Percentiles rank a stretch among this genome's conserved stretches.
Conservation (phyloP, 805 yeast genomes). For the Nakazawaea peltata region DNA sequence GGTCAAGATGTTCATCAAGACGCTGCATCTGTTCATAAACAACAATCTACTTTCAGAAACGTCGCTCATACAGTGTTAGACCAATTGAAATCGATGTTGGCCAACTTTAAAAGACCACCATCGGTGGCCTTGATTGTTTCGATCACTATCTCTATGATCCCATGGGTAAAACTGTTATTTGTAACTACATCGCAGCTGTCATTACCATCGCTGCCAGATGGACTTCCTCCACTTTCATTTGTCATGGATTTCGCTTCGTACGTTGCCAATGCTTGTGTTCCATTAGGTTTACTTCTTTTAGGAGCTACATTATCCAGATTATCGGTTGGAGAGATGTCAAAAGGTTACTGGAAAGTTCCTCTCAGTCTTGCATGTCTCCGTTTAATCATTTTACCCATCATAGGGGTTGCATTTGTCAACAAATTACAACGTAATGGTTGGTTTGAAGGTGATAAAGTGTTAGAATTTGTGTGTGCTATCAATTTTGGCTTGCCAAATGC, state of each 20-base stretch:
- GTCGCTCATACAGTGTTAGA: too few species aligned
- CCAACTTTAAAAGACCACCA: conserved; percentile 62
- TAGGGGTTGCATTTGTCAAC: conserved; percentile 66
- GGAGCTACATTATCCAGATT: conserved; percentile 88
- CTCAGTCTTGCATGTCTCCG: conserved; percentile 47
- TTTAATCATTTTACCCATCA: conserved; percentile 65
- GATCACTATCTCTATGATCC: conserved; percentile 70
- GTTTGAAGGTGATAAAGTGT: conserved; percentile 50
- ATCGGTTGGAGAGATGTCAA: conserved; percentile 48
- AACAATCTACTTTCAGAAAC: background rate
- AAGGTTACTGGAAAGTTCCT: conserved; percentile 66
- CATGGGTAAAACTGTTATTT: conserved; percentile 73
- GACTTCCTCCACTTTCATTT: conserved; percentile 74
- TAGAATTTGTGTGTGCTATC: conserved; percentile 66
- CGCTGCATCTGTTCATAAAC: too few species aligned
- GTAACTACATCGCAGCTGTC: conserved; percentile 36
- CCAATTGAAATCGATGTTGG: conserved; percentile 14
- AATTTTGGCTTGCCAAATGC: conserved; percentile 82
- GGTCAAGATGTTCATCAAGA: too few species aligned
- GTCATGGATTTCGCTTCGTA: conserved; percentile 75
- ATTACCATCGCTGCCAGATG: conserved; percentile 77
- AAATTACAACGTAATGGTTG: conserved; percentile 55
- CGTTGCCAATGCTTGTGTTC: conserved; percentile 83
- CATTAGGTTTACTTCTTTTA: conserved; percentile 69
- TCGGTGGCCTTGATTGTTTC: conserved; percentile 63